Evolutionary conservation across 2,329 filamentous ascomycete species (phyloP).

Genomic region (Penicillium olsonii): DNA sequence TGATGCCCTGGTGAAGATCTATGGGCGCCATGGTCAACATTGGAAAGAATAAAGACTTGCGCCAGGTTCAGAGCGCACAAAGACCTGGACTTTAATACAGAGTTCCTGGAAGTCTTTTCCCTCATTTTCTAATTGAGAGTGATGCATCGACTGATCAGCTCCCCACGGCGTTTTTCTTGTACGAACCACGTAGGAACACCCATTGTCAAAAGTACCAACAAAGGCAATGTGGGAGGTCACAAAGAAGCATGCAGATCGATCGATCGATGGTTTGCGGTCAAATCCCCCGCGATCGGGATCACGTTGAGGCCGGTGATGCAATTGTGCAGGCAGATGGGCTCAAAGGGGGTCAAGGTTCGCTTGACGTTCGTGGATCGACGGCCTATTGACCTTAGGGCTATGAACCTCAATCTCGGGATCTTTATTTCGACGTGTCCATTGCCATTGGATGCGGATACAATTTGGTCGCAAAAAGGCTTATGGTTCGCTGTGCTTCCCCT

Average conservation of each 20-base stretch:
- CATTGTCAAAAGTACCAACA: conserved; percentile 3
- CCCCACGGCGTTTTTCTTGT: background rate
- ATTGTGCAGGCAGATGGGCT: conserved; percentile 13
- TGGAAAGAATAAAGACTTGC: background rate
- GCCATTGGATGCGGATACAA: background rate
- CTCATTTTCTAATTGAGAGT: conserved; percentile 1
- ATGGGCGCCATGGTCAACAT: conserved; percentile 9
- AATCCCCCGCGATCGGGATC: conserved; percentile 18
- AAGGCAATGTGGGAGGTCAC: conserved; percentile 17
- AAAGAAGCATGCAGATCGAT: conserved; percentile 15
- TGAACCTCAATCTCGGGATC: background rate
- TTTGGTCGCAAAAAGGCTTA: conserved; percentile 7
- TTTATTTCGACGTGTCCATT: conserved; percentile 1
- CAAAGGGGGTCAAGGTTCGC: conserved; percentile 5
- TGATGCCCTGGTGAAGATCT: conserved; percentile 17
- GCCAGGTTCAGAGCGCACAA: background rate
- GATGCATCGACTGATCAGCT: conserved; percentile 24
- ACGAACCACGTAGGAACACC: conserved; percentile 2
- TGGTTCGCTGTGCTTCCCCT: background rate
- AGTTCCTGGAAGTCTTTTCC: background rate
- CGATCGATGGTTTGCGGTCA: conserved; percentile 18
- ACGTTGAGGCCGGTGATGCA: conserved; percentile 17
- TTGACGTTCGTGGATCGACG: conserved; percentile 17
- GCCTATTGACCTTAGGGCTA: conserved; percentile 21
- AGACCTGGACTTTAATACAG: conserved; percentile 14